Conservation (phyloP, 257 asterid species). For the Nicotiana benthamiana region DNA sequence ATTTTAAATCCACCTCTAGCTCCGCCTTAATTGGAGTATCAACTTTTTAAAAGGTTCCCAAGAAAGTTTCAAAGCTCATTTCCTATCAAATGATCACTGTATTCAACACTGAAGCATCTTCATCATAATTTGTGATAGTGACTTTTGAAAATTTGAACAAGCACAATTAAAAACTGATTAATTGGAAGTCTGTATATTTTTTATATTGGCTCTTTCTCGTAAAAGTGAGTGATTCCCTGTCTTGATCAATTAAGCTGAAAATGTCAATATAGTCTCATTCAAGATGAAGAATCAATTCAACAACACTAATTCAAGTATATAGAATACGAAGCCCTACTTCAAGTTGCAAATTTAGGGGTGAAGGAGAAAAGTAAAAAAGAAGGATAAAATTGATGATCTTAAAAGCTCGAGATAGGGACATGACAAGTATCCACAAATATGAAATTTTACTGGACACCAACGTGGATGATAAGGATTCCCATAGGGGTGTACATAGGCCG, state of each 20-base stretch:
- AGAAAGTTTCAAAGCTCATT: background rate
- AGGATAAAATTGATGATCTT: background rate
- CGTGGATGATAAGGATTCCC: slow-evolving; percentile 50
- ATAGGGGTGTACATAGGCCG: too few relatives aligned
- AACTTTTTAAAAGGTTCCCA: background rate
- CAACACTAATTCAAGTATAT: background rate
- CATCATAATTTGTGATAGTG: background rate
- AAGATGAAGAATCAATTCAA: slow-evolving; percentile 19
- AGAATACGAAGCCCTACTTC: slow-evolving; percentile 13
- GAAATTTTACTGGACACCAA: slow-evolving; percentile 17
- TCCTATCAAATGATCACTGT: background rate
- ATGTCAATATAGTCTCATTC: slow-evolving; percentile 10
- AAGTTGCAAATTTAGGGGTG: slow-evolving; percentile 21
- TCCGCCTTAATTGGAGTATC: background rate
- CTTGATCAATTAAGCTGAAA: background rate
- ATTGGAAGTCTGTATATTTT: background rate
- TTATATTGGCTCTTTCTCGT: background rate
- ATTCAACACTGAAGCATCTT: background rate
- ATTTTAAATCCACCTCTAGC: too few relatives aligned
- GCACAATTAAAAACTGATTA: background rate
- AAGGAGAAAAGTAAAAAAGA: background rate
- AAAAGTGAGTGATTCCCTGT: background rate
- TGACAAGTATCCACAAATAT: slow-evolving; percentile 16
- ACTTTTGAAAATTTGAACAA: background rate
- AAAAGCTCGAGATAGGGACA: slow-evolving; percentile 25